Evolutionary conservation across 2,329 filamentous ascomycete genomes (phyloP), one percentile per base, ranked within the genome.

Genomic region (Pleoardoris graminearum): DNA sequence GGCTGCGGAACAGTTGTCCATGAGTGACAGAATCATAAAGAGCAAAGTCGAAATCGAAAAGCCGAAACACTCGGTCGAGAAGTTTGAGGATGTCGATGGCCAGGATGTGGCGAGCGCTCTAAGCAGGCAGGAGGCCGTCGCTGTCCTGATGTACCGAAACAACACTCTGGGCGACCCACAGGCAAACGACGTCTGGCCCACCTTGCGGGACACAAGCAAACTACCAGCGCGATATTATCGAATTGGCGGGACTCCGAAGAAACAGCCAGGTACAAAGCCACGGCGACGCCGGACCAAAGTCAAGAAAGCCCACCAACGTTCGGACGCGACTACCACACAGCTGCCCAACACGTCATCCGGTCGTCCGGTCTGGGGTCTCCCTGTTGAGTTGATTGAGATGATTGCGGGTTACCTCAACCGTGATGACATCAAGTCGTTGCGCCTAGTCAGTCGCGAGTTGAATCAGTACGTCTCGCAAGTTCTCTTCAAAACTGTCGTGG

Each of bases 401-500:
- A 83, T 89, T 48, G 79, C 79, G 6, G 63, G 71, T 1, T 72
- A 82, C 62, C 76, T 89, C 5, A 78, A 82, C 7, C 80, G 82
- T 4, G 76, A 80, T 29, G 82, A 85, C 54, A 76, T 88, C 45
- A 82, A 84, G 67, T 77, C 73, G 25, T 77, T 89, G 69, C 82
- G 86, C 4, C 74, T 88, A 3, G 85, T 87, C 3, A 83, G 78
- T 62, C 77, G 74, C 32, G 83, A 86, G 50, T 83, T 85, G 55
- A 83, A 87, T 53, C 58, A 67, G 11, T 82, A 82, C 54, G 77
- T 86, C 1, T 85, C 84, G 0, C 75, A 77, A 33, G 75, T 78
- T 35, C 78, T 87, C 39, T 89, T 87, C 66, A 76, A 79, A 51
- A 84, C 83, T 38, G 82, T 86, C 7, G 84, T 88, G 5, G 82